A percentile compares a stretch with the other conserved stretches of the same genome.
Evolutionary conservation across 176 grass and related monocot species (phyloP).

Genomic region (Dactylis glomerata): DNA sequence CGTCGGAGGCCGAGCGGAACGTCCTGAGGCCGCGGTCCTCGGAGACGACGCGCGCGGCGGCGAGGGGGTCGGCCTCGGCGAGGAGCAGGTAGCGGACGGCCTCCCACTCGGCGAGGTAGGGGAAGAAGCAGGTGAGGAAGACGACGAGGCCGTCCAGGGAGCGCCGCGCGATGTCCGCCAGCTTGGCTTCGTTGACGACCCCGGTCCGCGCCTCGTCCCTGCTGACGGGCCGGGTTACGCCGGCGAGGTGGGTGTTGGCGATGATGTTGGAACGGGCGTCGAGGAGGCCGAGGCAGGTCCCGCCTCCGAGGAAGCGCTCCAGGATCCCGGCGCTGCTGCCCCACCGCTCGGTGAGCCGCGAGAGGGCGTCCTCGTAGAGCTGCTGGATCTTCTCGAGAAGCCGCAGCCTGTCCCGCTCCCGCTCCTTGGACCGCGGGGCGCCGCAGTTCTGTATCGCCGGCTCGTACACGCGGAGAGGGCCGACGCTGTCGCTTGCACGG

Average conservation of each 20-base stretch:
- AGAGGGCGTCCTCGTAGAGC: background rate
- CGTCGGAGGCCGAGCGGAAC: background rate
- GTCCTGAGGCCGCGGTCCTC: background rate
- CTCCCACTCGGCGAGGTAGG: background rate
- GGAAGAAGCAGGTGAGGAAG: constrained; percentile 16
- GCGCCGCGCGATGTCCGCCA: background rate
- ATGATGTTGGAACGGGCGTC: background rate
- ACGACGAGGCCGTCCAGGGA: background rate
- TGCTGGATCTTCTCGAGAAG: background rate
- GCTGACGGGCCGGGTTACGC: background rate
- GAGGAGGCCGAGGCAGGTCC: background rate
- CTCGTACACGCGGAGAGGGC: background rate
- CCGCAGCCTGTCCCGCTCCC: background rate
- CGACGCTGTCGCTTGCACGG: background rate
- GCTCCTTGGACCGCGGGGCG: background rate
- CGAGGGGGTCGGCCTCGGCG: background rate
- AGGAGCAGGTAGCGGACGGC: background rate
- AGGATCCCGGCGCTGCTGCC: background rate
- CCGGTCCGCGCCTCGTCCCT: background rate
- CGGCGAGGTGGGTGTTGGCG: background rate
- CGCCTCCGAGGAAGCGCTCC: background rate
- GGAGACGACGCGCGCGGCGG: background rate
- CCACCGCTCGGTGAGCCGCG: background rate
- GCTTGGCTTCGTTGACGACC: background rate
- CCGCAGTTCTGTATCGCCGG: background rate